Conservation (phyloP, 2,329 filamentous ascomycete genomes). For the Juglanconis sp. region DNA sequence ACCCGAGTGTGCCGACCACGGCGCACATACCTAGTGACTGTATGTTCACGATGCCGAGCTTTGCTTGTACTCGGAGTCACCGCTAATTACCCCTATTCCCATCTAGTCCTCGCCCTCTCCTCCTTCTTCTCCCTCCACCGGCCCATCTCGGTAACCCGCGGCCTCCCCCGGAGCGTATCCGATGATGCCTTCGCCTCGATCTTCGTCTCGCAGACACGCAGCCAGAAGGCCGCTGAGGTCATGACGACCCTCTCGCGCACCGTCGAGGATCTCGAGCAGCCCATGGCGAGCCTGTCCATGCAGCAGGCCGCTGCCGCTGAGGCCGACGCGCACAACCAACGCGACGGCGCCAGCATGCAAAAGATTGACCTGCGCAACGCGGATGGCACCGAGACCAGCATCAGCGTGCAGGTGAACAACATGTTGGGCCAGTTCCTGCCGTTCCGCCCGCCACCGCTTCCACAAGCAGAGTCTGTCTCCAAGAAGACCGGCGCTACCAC, state of each 20-base stretch:
- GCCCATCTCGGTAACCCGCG: slow-evolving; percentile 83
- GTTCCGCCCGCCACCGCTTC: slow-evolving; percentile 81
- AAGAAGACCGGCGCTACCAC: slow-evolving; percentile 28
- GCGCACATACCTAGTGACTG: slow-evolving; percentile 67
- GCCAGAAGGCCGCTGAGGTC: slow-evolving; percentile 55
- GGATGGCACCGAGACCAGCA: slow-evolving; percentile 54
- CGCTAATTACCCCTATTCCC: slow-evolving; percentile 13
- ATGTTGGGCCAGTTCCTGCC: slow-evolving; percentile 71
- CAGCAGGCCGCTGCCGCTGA: slow-evolving; percentile 26
- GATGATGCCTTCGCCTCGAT: slow-evolving; percentile 80
- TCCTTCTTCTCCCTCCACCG: slow-evolving; percentile 95
- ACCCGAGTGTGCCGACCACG: slow-evolving; percentile 74
- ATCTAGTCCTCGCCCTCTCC: slow-evolving; percentile 76
- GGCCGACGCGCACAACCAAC: slow-evolving; percentile 33
- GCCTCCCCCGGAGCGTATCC: slow-evolving; percentile 70
- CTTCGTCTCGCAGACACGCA: slow-evolving; percentile 59
- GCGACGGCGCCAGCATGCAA: slow-evolving; percentile 35
- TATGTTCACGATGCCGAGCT: slow-evolving; percentile 29
- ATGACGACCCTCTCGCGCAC: slow-evolving; percentile 64
- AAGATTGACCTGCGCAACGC: slow-evolving; percentile 53
- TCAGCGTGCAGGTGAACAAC: slow-evolving; percentile 65
- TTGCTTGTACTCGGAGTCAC: background rate
- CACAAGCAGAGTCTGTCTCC: slow-evolving; percentile 53
- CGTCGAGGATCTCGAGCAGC: slow-evolving; percentile 57
- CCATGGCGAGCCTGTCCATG: slow-evolving; percentile 52